These are phyloP conservation scores for Phytophthora niederhauseri DNA, from an alignment of 352 stramenopile species.

Conservation along the genomic window DNA sequence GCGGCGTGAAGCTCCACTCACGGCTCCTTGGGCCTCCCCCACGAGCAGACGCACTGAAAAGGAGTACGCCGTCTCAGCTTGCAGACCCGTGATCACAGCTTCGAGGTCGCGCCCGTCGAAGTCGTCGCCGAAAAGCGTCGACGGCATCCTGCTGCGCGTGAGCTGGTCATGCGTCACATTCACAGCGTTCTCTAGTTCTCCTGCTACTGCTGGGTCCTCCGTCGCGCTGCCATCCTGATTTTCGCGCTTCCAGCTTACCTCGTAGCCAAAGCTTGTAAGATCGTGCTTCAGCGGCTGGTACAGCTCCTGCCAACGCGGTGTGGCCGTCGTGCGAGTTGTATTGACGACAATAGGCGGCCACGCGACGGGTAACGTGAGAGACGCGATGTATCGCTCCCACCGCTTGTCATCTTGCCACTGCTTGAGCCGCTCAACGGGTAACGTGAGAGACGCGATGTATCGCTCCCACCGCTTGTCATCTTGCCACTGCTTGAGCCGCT, in stretches of 20 bases:
- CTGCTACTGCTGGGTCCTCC: conserved; percentile 1
- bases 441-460: conserved; percentile 60
- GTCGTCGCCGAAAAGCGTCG: conserved; percentile 71
- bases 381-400: conserved; percentile 67
- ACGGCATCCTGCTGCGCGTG: conserved; percentile 64
- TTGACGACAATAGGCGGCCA: conserved; percentile 67
- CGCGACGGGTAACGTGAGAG: conserved; percentile 72
- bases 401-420: conserved; percentile 81
- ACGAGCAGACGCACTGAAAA: conserved; percentile 78
- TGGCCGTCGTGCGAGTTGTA: conserved; percentile 52
- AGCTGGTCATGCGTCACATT: conserved; percentile 65
- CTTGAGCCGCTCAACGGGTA: conserved; percentile 79
- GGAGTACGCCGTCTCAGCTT: conserved; percentile 65
- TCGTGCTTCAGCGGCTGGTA: conserved; percentile 66
- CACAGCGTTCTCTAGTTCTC: conserved; percentile 28
- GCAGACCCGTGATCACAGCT: conserved; percentile 51
- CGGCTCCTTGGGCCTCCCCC: conserved; percentile 53
- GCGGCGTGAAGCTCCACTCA: conserved; percentile 55
- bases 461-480: conserved; percentile 77
- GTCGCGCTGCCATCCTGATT: conserved; percentile 8
- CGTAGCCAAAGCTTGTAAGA: conserved; percentile 68
- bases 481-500: conserved; percentile 83
- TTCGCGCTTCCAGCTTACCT: conserved; percentile 61
- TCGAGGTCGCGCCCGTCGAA: conserved; percentile 85
- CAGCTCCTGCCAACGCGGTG: conserved; percentile 77